Percentiles rank a stretch among this genome's conserved stretches.
phyloP scores from a whole-genome alignment of 140 eudicot genomes.

The Stevia rebaudiana region DNA sequence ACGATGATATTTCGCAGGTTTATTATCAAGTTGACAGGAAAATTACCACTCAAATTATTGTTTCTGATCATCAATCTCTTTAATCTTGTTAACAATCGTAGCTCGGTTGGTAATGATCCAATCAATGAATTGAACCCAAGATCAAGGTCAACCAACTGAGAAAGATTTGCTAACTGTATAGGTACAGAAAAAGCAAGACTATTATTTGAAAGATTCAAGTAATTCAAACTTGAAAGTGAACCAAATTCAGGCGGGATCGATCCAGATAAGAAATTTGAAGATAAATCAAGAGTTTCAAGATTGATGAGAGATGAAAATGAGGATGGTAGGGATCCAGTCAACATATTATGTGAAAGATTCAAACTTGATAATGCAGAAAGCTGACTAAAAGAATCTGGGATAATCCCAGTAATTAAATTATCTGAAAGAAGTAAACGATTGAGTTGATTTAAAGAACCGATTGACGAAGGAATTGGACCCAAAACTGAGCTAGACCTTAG shows the following conservation, averaged over 20 bases:
- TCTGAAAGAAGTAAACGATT: conserved; percentile 29
- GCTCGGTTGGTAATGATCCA: conserved; percentile 42
- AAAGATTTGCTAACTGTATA: conserved; percentile 41
- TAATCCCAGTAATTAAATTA: conserved; percentile 45
- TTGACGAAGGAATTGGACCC: conserved; percentile 52
- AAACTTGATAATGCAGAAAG: conserved; percentile 32
- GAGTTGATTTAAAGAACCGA: conserved; percentile 41
- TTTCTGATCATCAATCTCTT: conserved; percentile 30
- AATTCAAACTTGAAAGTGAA: conserved; percentile 26
- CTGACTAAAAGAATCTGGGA: conserved; percentile 45
- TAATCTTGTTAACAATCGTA: conserved; percentile 35
- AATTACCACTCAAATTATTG: conserved; percentile 37
- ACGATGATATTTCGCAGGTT: conserved; percentile 25
- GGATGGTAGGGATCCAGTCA: conserved; percentile 50
- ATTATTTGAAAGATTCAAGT: conserved; percentile 45
- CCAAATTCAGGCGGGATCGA: conserved; percentile 40
- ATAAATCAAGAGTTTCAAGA: conserved; percentile 38
- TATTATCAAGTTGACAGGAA: conserved; percentile 24
- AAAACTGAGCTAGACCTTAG: conserved; percentile 50
- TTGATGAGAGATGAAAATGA: conserved; percentile 39
- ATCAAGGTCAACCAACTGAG: conserved; percentile 49
- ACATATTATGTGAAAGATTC: conserved; percentile 46
- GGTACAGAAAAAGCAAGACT: conserved; percentile 51
- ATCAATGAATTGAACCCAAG: conserved; percentile 42
- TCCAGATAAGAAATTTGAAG: conserved; percentile 64